A percentile compares a stretch with the other conserved stretches of the same genome.
Evolutionary conservation across 2,329 filamentous ascomycete genomes (phyloP).

Genomic region (Lithohypha guttulata): DNA sequence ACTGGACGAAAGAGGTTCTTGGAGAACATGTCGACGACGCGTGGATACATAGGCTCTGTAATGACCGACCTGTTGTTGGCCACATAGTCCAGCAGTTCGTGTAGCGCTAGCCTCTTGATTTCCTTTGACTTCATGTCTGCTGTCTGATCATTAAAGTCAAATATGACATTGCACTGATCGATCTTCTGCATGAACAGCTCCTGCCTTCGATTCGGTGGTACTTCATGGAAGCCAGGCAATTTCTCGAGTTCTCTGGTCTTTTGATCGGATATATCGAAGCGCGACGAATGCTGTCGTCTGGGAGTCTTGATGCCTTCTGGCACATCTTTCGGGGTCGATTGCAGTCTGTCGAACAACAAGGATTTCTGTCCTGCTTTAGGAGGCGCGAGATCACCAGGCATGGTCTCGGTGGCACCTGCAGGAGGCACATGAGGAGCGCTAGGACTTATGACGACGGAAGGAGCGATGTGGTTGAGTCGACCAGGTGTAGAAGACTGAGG

Average conservation of each 20-base stretch:
- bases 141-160: conserved; percentile 97
- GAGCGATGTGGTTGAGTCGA: conserved; percentile 54
- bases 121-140: conserved; percentile 99
- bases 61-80: conserved; percentile 98
- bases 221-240: conserved; percentile 93
- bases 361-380: conserved; percentile 88
- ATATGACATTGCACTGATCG: conserved; percentile 99
- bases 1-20: conserved; percentile 98
- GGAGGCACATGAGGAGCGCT: conserved; percentile 92
- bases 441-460: conserved; percentile 87
- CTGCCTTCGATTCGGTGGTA: conserved; percentile 84
- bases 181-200: conserved; percentile 99
- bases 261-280: conserved; percentile 95
- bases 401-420: conserved; percentile 88
- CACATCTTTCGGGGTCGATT: conserved; percentile 91
- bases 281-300: conserved; percentile 91
- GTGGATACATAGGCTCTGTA: conserved; percentile 96
- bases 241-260: conserved; percentile 84
- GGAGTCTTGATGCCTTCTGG: conserved; percentile 91
- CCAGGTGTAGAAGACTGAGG: conserved; percentile 50
- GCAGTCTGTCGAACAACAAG: conserved; percentile 73
- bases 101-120: conserved; percentile 91
- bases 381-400: conserved; percentile 92
- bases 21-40: conserved; percentile 97
- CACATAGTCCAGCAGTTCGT: conserved; percentile 94